phyloP scores from a whole-genome alignment of 2,329 filamentous ascomycete species.

The Lachnellula arida region DNA sequence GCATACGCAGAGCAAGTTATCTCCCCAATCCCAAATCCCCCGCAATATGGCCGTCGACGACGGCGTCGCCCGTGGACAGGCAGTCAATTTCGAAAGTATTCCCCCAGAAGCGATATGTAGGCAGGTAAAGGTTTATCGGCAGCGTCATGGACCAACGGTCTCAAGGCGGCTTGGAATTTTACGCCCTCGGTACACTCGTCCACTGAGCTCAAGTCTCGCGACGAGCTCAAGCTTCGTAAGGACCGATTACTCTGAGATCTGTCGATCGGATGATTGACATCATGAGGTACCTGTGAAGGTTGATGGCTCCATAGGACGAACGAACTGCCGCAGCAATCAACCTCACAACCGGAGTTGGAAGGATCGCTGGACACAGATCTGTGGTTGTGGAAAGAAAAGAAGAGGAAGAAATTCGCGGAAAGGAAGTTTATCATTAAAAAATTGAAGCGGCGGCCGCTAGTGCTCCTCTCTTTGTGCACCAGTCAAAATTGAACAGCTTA shows the following conservation, averaged over 20 bases:
- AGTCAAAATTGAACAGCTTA: too few species aligned
- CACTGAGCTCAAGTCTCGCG: slow-evolving; percentile 63
- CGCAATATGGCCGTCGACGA: slow-evolving; percentile 5
- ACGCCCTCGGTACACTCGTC: slow-evolving; percentile 56
- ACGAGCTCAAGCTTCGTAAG: slow-evolving; percentile 63
- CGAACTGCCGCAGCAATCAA: slow-evolving; percentile 82
- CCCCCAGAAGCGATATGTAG: slow-evolving; percentile 23
- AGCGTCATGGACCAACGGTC: slow-evolving; percentile 86
- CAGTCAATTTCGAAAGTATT: not conserved
- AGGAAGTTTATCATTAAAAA: slow-evolving; percentile 16
- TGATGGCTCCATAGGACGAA: slow-evolving; percentile 77
- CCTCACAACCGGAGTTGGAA: slow-evolving; percentile 64
- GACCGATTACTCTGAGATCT: slow-evolving; percentile 78
- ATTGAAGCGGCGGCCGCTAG: slow-evolving; percentile 1
- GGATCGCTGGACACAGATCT: slow-evolving; percentile 87
- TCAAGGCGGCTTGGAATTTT: slow-evolving; percentile 87
- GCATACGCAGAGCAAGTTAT: too few species aligned
- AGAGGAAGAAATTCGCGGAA: slow-evolving; percentile 31
- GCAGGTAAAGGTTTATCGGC: slow-evolving; percentile 51
- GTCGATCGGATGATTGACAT: slow-evolving; percentile 91
- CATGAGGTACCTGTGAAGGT: slow-evolving; percentile 43
- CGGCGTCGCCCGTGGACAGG: not conserved
- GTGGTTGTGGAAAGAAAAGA: slow-evolving; percentile 43
- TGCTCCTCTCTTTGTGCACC: not conserved
- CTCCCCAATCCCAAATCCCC: not conserved